phyloP scores from a whole-genome alignment of 2,329 filamentous ascomycete species.

The Apiospora hydei region DNA sequence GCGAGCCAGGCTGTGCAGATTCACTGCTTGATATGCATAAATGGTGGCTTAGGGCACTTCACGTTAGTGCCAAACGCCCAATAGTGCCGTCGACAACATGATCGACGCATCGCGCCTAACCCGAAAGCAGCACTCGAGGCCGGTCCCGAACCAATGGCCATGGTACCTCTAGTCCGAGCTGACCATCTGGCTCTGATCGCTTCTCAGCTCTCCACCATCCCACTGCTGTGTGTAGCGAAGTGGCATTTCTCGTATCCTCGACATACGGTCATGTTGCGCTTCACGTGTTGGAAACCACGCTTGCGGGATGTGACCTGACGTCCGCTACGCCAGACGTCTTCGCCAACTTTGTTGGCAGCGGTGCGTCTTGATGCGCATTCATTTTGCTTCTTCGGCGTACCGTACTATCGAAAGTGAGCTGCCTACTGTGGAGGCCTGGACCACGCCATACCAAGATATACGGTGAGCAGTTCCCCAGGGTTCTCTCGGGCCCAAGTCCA shows the following conservation, averaged over 20 bases:
- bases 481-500: neutral
- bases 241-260: conserved; percentile 2
- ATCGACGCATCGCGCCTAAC: neutral
- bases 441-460: neutral
- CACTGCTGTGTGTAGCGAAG: neutral
- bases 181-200: neutral
- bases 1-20: neutral
- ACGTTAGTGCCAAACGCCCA: neutral
- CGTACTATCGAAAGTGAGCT: neutral
- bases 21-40: neutral
- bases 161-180: neutral
- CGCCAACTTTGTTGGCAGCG: neutral
- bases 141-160: conserved; percentile 1
- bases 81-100: neutral
- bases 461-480: neutral
- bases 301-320: neutral
- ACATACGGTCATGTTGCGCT: neutral
- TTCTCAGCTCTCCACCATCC: neutral
- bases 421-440: neutral
- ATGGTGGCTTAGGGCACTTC: neutral
- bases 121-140: neutral
- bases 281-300: neutral
- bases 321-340: neutral
- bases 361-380: neutral
- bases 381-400: neutral